Evolutionary conservation across 257 asterid genomes (phyloP).

Genomic region (Capsicum pubescens): DNA sequence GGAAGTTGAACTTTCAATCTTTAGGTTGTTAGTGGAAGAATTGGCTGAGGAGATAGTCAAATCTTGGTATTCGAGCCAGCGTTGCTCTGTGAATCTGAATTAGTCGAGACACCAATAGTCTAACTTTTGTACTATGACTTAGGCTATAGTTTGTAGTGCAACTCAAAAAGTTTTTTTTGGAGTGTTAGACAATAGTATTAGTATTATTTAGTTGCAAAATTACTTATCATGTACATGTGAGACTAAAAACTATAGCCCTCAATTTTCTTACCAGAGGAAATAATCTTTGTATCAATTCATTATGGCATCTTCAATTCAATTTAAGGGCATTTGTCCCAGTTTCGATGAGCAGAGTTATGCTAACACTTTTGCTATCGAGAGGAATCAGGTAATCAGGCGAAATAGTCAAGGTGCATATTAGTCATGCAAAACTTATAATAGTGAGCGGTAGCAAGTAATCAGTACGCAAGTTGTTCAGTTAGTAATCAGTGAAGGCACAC

Average conservation of each 20-base stretch:
- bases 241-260: constrained; percentile 14
- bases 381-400: background rate
- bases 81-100: background rate
- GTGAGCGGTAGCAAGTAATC: background rate
- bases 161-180: constrained; percentile 3
- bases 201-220: background rate
- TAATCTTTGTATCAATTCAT: background rate
- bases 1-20: constrained; percentile 55
- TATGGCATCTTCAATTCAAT: background rate
- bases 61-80: background rate
- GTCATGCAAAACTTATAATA: background rate
- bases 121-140: constrained; percentile 36
- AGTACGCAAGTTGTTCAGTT: background rate
- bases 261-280: constrained; percentile 26
- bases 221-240: constrained; percentile 27
- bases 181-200: constrained; percentile 8
- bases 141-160: constrained; percentile 41
- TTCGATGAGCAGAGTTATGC: background rate
- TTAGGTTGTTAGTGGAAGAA: constrained; percentile 48
- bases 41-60: constrained; percentile 44
- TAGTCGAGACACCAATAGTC: background rate
- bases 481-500: background rate
- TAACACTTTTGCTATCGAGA: background rate
- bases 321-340: background rate
- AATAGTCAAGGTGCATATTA: background rate